A percentile compares a stretch with the other conserved stretches of the same genome.
These are phyloP conservation scores for Kwoniella europaea DNA, from an alignment of 768 basidiomycete species.

Conservation along the genomic window DNA sequence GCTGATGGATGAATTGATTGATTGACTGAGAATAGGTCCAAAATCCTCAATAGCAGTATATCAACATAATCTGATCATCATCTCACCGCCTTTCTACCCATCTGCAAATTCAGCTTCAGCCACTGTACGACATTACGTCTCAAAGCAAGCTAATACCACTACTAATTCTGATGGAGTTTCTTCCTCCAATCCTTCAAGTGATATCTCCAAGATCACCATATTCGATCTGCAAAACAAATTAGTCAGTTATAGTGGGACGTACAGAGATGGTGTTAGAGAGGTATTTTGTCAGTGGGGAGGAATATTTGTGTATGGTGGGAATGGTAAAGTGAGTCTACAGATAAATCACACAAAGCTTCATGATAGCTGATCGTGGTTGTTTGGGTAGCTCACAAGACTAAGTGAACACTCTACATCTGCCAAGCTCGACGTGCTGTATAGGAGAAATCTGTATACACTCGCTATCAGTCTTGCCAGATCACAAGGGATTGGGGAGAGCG, in stretches of 20 bases:
- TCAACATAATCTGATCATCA: conserved; percentile 83
- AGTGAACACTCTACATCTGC: conserved; percentile 66
- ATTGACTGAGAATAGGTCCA: conserved; percentile 61
- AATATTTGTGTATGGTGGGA: conserved; percentile 76
- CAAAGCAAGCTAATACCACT: conserved; percentile 58
- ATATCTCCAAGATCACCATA: conserved; percentile 66
- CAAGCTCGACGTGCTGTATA: conserved; percentile 86
- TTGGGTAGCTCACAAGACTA: conserved; percentile 47
- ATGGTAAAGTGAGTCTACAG: conserved; percentile 68
- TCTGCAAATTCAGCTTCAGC: conserved; percentile 70
- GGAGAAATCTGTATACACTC: conserved; percentile 72
- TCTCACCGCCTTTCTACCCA: conserved; percentile 81
- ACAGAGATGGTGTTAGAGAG: conserved; percentile 80
- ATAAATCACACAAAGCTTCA: background rate
- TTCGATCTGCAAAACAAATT: conserved; percentile 93
- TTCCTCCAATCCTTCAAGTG: conserved; percentile 16
- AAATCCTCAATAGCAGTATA: conserved; percentile 79
- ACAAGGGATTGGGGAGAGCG: conserved; percentile 72
- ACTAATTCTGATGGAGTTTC: conserved; percentile 69
- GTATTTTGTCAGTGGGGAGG: conserved; percentile 81
- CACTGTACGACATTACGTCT: conserved; percentile 74
- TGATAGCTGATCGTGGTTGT: conserved; percentile 1
- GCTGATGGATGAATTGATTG: background rate
- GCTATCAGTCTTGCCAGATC: conserved; percentile 83
- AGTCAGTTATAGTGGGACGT: conserved; percentile 79